Evolutionary conservation across 2,329 filamentous ascomycete genomes (phyloP).

Genomic region (Blastomyces parvus): DNA sequence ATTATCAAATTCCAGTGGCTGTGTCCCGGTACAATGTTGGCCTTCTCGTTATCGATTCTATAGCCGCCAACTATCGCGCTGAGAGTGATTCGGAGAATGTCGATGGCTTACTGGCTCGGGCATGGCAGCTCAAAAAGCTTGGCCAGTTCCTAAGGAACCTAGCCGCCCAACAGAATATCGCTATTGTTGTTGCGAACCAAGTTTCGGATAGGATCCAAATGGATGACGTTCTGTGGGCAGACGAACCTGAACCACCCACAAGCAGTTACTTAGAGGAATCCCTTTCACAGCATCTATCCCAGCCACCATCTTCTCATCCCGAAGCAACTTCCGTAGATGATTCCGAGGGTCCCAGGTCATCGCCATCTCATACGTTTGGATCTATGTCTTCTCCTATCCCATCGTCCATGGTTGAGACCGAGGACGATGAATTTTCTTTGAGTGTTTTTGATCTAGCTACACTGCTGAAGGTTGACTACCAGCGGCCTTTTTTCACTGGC

Average conservation of each 20-base stretch:
- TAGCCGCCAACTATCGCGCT: slow-evolving; percentile 90
- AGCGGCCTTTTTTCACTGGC: slow-evolving; percentile 90
- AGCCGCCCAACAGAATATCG: slow-evolving; percentile 63
- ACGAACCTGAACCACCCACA: slow-evolving; percentile 13
- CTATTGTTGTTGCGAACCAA: slow-evolving; percentile 89
- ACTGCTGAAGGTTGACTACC: slow-evolving; percentile 69
- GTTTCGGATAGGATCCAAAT: slow-evolving; percentile 74
- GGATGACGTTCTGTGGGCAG: slow-evolving; percentile 15
- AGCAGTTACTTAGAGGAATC: slow-evolving; percentile 6
- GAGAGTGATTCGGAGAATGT: slow-evolving; percentile 49
- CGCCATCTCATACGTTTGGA: slow-evolving; percentile 1
- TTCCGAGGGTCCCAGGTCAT: not conserved
- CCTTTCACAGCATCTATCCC: slow-evolving; percentile 13
- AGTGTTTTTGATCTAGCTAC: slow-evolving; percentile 33
- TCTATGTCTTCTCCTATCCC: slow-evolving; percentile 4
- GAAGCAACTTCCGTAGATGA: not conserved
- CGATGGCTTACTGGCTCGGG: slow-evolving; percentile 59
- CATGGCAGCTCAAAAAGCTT: slow-evolving; percentile 66
- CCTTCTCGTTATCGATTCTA: slow-evolving; percentile 77
- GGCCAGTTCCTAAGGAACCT: slow-evolving; percentile 64
- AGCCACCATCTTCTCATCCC: slow-evolving; percentile 1
- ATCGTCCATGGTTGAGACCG: slow-evolving; percentile 1
- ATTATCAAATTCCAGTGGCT: slow-evolving; percentile 82
- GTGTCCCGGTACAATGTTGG: slow-evolving; percentile 67
- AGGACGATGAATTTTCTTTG: slow-evolving; percentile 19